These are phyloP conservation scores for Candida endomychidarum DNA, from an alignment of 805 yeast genomes.

Conservation along the genomic window DNA sequence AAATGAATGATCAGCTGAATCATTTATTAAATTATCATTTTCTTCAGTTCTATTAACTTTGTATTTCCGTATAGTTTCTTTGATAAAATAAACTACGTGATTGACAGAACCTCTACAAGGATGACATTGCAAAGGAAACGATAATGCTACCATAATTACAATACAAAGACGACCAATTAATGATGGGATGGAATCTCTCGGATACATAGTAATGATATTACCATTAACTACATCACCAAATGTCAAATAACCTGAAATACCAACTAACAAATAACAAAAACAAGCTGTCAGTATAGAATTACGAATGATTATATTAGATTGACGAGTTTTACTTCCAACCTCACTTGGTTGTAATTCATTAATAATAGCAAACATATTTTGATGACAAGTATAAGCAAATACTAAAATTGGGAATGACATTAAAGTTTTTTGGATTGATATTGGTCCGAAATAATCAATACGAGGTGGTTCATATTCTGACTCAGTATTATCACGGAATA, in stretches of 20 bases:
- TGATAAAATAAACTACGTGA: slow-evolving; percentile 43
- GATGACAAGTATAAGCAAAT: slow-evolving; percentile 81
- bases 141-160: slow-evolving; percentile 70
- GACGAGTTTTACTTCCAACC: slow-evolving; percentile 41
- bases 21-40: slow-evolving; percentile 13
- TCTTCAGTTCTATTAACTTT: slow-evolving; percentile 8
- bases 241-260: slow-evolving; percentile 67
- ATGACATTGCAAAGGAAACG: slow-evolving; percentile 78
- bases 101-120: slow-evolving; percentile 76
- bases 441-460: slow-evolving; percentile 41
- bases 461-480: slow-evolving; percentile 12
- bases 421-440: slow-evolving; percentile 38
- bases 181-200: slow-evolving; percentile 48
- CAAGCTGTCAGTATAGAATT: slow-evolving; percentile 59
- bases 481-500: slow-evolving; percentile 25
- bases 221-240: slow-evolving; percentile 68
- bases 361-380: slow-evolving; percentile 74
- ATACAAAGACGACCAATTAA: slow-evolving; percentile 59
- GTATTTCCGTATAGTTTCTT: slow-evolving; percentile 5
- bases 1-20: slow-evolving; percentile 15
- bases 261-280: slow-evolving; percentile 59
- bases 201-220: slow-evolving; percentile 69
- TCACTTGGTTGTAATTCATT: slow-evolving; percentile 56
- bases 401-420: slow-evolving; percentile 73
- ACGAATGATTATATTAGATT: slow-evolving; percentile 49